A percentile compares a stretch with the other conserved stretches of the same genome.
These are phyloP conservation scores for Coniochaeta sp. DNA, from an alignment of 2,329 filamentous ascomycete genomes.

Conservation along the genomic window DNA sequence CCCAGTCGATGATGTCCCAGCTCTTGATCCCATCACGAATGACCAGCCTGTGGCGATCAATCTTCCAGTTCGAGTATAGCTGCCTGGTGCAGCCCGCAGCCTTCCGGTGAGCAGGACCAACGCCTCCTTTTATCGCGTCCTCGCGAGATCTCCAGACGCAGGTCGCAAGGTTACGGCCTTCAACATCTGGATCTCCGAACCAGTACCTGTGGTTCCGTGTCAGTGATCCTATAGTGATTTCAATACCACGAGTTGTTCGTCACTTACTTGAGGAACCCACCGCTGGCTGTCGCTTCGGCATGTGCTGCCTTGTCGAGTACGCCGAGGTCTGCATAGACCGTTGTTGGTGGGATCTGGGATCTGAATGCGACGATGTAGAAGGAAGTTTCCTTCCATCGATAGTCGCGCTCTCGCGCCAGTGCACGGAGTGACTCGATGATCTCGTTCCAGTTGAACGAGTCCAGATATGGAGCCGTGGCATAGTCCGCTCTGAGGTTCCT, in stretches of 20 bases:
- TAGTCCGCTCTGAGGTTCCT: conserved; percentile 60
- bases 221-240: conserved; percentile 4
- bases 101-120: conserved; percentile 53
- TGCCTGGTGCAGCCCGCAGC: conserved; percentile 58
- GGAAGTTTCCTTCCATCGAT: conserved; percentile 48
- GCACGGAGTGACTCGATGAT: conserved; percentile 51
- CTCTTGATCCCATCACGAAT: conserved; percentile 56
- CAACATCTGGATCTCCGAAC: conserved; percentile 68
- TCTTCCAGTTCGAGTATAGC: conserved; percentile 59
- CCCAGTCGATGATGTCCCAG: conserved; percentile 60
- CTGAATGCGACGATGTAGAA: conserved; percentile 87
- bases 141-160: conserved; percentile 57
- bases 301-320: conserved; percentile 73
- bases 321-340: conserved; percentile 61
- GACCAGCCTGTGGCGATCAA: conserved; percentile 62
- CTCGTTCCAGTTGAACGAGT: conserved; percentile 69
- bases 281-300: conserved; percentile 68
- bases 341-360: conserved; percentile 60
- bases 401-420: conserved; percentile 38
- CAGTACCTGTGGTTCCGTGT: conserved; percentile 55
- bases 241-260: conserved; percentile 11
- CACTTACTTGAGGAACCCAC: conserved; percentile 70
- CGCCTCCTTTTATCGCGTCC: conserved; percentile 51
- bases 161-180: conserved; percentile 74
- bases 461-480: conserved; percentile 64